Conservation (phyloP, 371 early-diverging fungal species). For the Gilbertella persicaria region DNA sequence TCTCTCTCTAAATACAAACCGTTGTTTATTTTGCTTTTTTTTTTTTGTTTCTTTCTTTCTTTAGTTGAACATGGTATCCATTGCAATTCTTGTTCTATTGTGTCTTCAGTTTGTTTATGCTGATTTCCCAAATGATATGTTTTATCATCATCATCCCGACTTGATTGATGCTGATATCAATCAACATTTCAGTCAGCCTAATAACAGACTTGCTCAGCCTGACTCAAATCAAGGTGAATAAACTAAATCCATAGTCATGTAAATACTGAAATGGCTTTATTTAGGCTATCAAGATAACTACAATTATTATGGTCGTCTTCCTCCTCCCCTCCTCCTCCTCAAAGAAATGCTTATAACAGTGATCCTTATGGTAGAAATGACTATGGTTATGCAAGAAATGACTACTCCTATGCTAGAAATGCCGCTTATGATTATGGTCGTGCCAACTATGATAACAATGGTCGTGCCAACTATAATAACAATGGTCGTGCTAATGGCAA, state of each 20-base stretch:
- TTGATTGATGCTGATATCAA: not conserved
- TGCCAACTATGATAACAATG: not conserved
- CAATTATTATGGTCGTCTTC: not conserved
- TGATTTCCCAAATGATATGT: constrained; percentile 17
- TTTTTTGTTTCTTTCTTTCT: not conserved
- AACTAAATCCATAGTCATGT: too few relatives aligned
- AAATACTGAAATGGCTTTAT: too few relatives aligned
- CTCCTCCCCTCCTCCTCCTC: not conserved
- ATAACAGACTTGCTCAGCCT: not conserved
- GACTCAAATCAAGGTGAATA: too few relatives aligned
- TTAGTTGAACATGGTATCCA: too few relatives aligned
- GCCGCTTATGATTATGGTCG: not conserved
- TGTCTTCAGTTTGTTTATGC: not conserved
- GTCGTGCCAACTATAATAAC: not conserved
- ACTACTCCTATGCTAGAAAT: not conserved
- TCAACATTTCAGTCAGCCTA: not conserved
- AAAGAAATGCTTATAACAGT: not conserved
- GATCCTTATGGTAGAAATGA: not conserved
- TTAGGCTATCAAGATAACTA: not conserved
- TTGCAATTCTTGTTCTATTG: constrained; percentile 1
- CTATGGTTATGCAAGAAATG: not conserved
- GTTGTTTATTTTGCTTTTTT: not conserved
- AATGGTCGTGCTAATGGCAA: not conserved
- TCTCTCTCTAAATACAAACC: not conserved
- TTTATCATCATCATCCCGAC: constrained; percentile 19